These are phyloP conservation scores for Aspergillus conjunctus DNA, from an alignment of 495 filamentous ascomycete species.

Conservation along the genomic window DNA sequence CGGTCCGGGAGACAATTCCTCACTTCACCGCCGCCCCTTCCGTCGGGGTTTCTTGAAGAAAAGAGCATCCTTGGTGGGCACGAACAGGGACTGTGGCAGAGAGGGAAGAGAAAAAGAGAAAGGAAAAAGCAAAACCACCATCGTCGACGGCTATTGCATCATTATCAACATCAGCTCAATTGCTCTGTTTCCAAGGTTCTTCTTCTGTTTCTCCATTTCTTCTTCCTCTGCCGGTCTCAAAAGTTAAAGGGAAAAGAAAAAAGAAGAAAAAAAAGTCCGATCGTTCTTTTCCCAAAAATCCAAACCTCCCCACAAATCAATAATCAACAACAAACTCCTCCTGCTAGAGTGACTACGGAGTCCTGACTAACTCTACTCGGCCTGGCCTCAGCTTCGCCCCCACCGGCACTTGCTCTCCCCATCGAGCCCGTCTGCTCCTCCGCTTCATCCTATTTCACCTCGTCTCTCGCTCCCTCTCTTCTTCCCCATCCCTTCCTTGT, in stretches of 20 bases:
- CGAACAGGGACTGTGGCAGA: neutral
- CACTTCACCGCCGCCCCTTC: conserved; percentile 4
- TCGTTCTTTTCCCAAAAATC: neutral
- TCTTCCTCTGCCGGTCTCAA: neutral
- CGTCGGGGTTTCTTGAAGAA: neutral
- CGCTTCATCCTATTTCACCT: conserved; percentile 16
- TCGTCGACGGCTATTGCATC: conserved; percentile 14
- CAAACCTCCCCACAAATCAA: conserved; percentile 16
- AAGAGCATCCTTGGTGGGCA: neutral
- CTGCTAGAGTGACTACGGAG: neutral
- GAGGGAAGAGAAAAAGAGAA: conserved; percentile 9
- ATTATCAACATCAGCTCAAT: conserved; percentile 3
- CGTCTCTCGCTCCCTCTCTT: conserved; percentile 14
- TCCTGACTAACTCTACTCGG: conserved; percentile 17
- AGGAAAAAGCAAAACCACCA: conserved; percentile 5
- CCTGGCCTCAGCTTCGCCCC: conserved; percentile 20
- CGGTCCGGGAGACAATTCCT: neutral
- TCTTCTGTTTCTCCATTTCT: neutral
- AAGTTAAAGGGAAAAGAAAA: neutral
- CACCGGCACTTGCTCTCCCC: conserved; percentile 18
- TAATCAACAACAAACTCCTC: conserved; percentile 6
- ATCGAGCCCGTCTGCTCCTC: conserved; percentile 17
- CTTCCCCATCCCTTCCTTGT: conserved; percentile 11
- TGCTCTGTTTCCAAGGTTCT: too few species aligned
- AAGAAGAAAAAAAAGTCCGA: neutral